phyloP scores from a whole-genome alignment of 192 early-diverging fungal genomes.

The Coemansia sp. region DNA sequence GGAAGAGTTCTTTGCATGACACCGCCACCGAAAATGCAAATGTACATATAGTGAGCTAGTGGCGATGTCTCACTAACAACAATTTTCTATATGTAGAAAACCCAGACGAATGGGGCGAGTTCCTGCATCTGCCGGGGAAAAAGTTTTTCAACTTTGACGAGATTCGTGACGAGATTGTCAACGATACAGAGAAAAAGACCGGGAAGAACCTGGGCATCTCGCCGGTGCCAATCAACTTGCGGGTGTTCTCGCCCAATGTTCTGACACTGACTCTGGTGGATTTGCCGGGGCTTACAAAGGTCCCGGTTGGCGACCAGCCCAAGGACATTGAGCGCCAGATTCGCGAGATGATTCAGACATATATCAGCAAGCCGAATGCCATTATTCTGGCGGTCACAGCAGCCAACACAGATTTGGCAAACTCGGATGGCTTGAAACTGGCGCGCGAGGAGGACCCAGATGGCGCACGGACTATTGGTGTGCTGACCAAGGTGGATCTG shows the following conservation, averaged over 20 bases:
- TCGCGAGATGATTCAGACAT: slow-evolving; percentile 96
- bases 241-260: slow-evolving; percentile 97
- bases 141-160: slow-evolving; percentile 96
- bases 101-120: slow-evolving; percentile 97
- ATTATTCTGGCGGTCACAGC: slow-evolving; percentile 98
- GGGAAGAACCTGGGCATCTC: slow-evolving; percentile 85
- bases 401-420: slow-evolving; percentile 98
- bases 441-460: slow-evolving; percentile 99
- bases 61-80: neutral
- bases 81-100: slow-evolving; percentile 43
- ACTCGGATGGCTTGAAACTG: slow-evolving; percentile 98
- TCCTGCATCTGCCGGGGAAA: slow-evolving; percentile 94
- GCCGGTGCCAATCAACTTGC: slow-evolving; percentile 94
- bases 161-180: slow-evolving; percentile 93
- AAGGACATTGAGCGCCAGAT: slow-evolving; percentile 99
- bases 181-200: slow-evolving; percentile 88
- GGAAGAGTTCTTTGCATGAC: neutral
- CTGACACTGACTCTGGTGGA: slow-evolving; percentile 98
- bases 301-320: slow-evolving; percentile 98
- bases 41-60: neutral
- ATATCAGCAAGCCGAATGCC: slow-evolving; percentile 94
- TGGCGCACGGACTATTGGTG: slow-evolving; percentile 96
- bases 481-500: slow-evolving; percentile 98
- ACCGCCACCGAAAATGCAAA: neutral
- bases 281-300: slow-evolving; percentile 98